Percentiles rank a stretch among this genome's conserved stretches.
These are phyloP conservation scores for Powellomyces hirtus DNA, from an alignment of 192 early-diverging fungal species.

Conservation along the genomic window DNA sequence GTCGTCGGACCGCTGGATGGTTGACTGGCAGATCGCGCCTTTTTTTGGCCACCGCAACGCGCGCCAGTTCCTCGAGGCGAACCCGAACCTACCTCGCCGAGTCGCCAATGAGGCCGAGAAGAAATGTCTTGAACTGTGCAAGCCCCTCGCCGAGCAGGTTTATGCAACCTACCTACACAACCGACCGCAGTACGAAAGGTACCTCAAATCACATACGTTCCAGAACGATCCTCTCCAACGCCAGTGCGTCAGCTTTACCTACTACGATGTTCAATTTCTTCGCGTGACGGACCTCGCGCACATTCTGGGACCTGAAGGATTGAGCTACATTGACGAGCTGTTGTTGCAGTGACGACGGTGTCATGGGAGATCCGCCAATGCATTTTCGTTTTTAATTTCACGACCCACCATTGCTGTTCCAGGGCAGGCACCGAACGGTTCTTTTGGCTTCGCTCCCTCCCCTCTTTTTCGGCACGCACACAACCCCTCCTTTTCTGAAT, in stretches of 20 bases:
- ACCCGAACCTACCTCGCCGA: conserved; percentile 32
- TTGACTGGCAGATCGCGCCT: conserved; percentile 51
- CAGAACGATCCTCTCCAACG: not conserved
- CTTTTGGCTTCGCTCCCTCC: no score
- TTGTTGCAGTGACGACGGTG: no score
- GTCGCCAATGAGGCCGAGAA: conserved; percentile 49
- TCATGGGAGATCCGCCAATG: no score
- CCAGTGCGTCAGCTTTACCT: conserved; percentile 24
- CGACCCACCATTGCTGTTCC: no score
- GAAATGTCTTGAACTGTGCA: conserved; percentile 30
- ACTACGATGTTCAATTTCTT: conserved; percentile 38
- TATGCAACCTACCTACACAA: conserved; percentile 20
- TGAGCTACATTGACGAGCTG: no score
- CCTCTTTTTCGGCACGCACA: no score
- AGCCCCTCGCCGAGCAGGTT: conserved; percentile 15
- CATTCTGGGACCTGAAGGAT: no score
- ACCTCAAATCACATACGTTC: conserved; percentile 17
- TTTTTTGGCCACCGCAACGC: conserved; percentile 40
- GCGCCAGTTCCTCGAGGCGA: conserved; percentile 38
- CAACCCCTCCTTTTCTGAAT: no score
- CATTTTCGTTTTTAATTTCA: no score
- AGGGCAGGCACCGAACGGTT: no score
- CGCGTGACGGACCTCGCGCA: conserved; percentile 33
- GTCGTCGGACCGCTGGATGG: conserved; percentile 31
- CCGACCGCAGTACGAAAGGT: conserved; percentile 6